phyloP scores from a whole-genome alignment of 2,329 filamentous ascomycete species.

The Diaporthe helianthi region DNA sequence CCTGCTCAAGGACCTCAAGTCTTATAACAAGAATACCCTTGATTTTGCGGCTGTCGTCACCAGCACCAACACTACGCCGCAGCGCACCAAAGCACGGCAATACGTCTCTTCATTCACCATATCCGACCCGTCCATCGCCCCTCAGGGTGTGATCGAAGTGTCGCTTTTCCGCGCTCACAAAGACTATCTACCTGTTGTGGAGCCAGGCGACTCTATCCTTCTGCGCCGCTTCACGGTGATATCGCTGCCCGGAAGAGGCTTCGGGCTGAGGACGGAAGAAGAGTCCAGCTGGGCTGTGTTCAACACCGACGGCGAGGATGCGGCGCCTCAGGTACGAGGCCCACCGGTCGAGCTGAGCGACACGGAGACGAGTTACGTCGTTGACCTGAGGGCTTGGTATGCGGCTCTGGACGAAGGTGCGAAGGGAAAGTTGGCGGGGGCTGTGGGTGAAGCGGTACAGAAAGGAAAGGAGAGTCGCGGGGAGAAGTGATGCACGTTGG shows the following conservation, averaged over 20 bases:
- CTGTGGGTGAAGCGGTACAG: slow-evolving; percentile 37
- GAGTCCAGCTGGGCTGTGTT: slow-evolving; percentile 69
- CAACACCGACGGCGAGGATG: slow-evolving; percentile 49
- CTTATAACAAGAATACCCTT: slow-evolving; percentile 54
- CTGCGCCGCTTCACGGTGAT: slow-evolving; percentile 63
- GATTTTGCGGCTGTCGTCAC: slow-evolving; percentile 64
- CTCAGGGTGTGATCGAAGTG: slow-evolving; percentile 58
- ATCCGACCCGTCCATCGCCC: slow-evolving; percentile 62
- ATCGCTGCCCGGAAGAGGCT: slow-evolving; percentile 60
- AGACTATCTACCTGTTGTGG: slow-evolving; percentile 61
- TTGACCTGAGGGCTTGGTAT: slow-evolving; percentile 58
- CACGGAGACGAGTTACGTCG: slow-evolving; percentile 57
- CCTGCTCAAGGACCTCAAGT: slow-evolving; percentile 59
- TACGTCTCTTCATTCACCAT: slow-evolving; percentile 66
- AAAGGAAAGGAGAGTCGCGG: slow-evolving; percentile 28
- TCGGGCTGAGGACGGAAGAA: slow-evolving; percentile 60
- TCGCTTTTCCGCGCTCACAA: slow-evolving; percentile 66
- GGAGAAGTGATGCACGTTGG: slow-evolving; percentile 12
- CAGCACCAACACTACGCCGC: slow-evolving; percentile 55
- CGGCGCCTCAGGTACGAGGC: slow-evolving; percentile 62
- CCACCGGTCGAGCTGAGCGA: slow-evolving; percentile 64
- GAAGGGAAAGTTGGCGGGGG: slow-evolving; percentile 56
- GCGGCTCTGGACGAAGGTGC: slow-evolving; percentile 54
- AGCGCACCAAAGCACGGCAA: slow-evolving; percentile 63
- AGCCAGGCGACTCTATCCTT: slow-evolving; percentile 64